Base-by-base conservation (phyloP, 805 yeast genomes). In the Pichia occidentalis region DNA sequence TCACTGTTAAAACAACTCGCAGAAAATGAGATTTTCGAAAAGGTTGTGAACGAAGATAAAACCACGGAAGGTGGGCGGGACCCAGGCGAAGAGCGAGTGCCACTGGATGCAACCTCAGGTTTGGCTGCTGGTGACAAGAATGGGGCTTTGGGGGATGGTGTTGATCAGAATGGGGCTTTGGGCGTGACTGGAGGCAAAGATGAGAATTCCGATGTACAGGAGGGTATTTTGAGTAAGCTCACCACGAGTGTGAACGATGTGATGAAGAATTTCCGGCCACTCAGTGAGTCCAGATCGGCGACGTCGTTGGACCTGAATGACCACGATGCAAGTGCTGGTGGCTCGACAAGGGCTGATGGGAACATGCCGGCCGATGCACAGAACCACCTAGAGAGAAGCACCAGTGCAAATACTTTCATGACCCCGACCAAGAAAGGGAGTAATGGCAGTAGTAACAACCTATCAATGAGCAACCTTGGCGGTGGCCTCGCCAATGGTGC, bases 181-280 rank as follows among this genome's bases (percentile, higher is more conserved):
- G n/a, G n/a, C n/a, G n/a, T n/a, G n/a, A n/a, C n/a, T n/a, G 20
- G 25, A 23, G 24, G 14, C 21, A 14, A 33, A 22, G 13, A 25
- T 24, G 14, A 27, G 14, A 32, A 17, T 16, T 14, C 34, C 7
- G 51, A 46, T 3, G 52, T 48, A 7, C 56, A 53, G 37, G 62
- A 55, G 9, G 51, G 50, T 30, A 42, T 57, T 7, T 32, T 60
- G 13, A 46, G 46, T 25, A 60, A 51, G 27, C 49, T 61, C 22
- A 50, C 63, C 4, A 48, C 40, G 7, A 52, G 64, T 39, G 47
- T 61, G 46, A 61, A 59, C 4, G 63, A 61, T 0, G 64, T 59
- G 2, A 57, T 61, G 56, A 61, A 60, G 40, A 57, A 37, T 25
- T 53, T 61, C 18, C 45, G 62, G 13, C 61, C 64, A 4, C 36